Evolutionary conservation across 1,139 yeast species (phyloP), one percentile per base, ranked within the genome.

Genomic region (Casaregolazyma lundiana): DNA sequence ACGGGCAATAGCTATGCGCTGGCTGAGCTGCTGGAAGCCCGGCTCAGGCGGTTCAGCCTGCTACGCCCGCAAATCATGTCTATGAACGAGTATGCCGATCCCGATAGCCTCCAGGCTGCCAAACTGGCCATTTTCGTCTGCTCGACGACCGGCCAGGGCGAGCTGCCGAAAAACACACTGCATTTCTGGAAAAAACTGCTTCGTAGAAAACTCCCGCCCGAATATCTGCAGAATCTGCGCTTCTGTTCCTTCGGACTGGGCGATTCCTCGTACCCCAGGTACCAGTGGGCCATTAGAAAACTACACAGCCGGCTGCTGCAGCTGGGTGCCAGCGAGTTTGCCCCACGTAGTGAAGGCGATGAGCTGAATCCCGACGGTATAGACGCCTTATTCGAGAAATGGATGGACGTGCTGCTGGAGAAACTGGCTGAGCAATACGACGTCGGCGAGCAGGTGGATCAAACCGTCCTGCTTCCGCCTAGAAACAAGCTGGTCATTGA

Each of bases 141-240:
- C 59, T 82, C 97, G 1, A 92, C 99, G 0, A 84, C 96, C 0
- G 98, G 97, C 3, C 97, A 92, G 64, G 99, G 99, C 15, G 97
- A 85, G 54, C 65, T 92, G 26, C 98, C 99, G 0, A 66, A 85
- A 42, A 87, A 88, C 61, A 83, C 85, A 2, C 71, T 73, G 52
- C 73, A 73, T 48, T 78, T 90, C 53, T 85, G 96, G 95, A 73
- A 75, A 54, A 80, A 84, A 50, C 64, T 92, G 53, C 75, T 88
- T 50, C 77, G 78, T 59, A 78, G 75, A 60, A 81, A 79, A 54
- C 73, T 92, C 6, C 92, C 95, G 0, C 37, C 55, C 1, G 46
- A 54, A 2, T 68, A 88, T 39, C 68, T 90, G 37, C 74, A 75
- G 50, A 87, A 83, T 59, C 59, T 87, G 11, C 63, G 70, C 24